These are phyloP conservation scores for Debaryomycetaceae sp. DNA, from an alignment of 1,139 yeast species.

Conservation along the genomic window DNA sequence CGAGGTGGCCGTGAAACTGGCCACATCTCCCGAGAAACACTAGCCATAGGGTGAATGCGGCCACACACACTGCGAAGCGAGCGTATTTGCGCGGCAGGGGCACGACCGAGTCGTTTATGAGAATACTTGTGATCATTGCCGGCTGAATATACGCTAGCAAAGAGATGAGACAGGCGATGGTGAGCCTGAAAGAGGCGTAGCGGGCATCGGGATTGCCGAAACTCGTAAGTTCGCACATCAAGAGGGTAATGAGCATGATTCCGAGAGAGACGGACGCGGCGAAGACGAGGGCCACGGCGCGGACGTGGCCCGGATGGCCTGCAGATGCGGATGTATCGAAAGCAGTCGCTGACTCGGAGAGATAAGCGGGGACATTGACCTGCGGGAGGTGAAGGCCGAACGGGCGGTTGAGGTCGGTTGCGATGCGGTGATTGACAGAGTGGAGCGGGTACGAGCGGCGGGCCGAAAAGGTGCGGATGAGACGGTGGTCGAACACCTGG, in stretches of 20 bases:
- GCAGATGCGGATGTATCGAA: conserved; percentile 1
- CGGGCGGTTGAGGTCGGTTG: conserved; percentile 1
- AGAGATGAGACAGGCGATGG: conserved; percentile 22
- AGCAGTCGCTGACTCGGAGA: conserved; percentile 4
- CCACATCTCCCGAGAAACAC: conserved; percentile 26
- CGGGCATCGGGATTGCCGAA: conserved; percentile 13
- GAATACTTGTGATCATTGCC: conserved; percentile 19
- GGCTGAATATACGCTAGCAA: conserved; percentile 25
- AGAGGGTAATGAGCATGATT: conserved; percentile 21
- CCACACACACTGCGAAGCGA: conserved; percentile 8
- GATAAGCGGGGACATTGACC: conserved; percentile 10
- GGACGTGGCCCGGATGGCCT: too few relatives aligned
- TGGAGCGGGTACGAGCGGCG: conserved; percentile 6
- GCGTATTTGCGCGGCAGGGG: conserved; percentile 9
- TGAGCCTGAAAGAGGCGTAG: conserved; percentile 17
- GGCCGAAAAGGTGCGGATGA: conserved; percentile 15
- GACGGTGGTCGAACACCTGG: conserved; percentile 15
- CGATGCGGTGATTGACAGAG: conserved; percentile 12
- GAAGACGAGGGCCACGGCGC: conserved; percentile 19
- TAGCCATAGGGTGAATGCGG: conserved; percentile 22
- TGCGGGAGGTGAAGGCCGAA: conserved; percentile 10
- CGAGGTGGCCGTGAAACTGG: conserved; percentile 19
- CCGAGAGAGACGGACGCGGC: conserved; percentile 21
- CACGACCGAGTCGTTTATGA: conserved; percentile 16
- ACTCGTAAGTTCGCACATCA: conserved; percentile 29